Percentiles rank a stretch among this genome's conserved stretches.
These are phyloP conservation scores for Hygrophorus russula DNA, from an alignment of 768 basidiomycete genomes.

Conservation along the genomic window DNA sequence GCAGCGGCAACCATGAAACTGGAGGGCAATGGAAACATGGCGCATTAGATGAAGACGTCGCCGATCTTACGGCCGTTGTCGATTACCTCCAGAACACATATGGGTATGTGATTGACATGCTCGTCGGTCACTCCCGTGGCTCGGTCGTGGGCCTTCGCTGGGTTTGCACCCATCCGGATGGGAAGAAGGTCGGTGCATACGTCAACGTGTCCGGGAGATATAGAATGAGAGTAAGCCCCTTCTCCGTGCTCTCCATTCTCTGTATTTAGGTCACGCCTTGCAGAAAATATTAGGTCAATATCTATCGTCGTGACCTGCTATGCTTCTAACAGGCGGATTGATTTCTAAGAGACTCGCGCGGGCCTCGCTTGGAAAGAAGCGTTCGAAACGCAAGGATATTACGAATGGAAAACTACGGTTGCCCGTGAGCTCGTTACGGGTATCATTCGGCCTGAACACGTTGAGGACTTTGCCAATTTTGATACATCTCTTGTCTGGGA, in stretches of 20 bases:
- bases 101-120: slow-evolving; percentile 57
- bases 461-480: slow-evolving; percentile 52
- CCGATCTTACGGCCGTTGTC: slow-evolving; percentile 58
- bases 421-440: slow-evolving; percentile 48
- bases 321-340: too few species aligned
- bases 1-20: slow-evolving; percentile 70
- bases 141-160: slow-evolving; percentile 58
- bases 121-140: slow-evolving; percentile 75
- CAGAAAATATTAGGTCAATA: too few species aligned
- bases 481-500: slow-evolving; percentile 61
- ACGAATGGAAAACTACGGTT: slow-evolving; percentile 52
- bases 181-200: slow-evolving; percentile 42
- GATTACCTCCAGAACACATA: slow-evolving; percentile 43
- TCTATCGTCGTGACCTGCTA: too few species aligned
- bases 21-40: slow-evolving; percentile 55
- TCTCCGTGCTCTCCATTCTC: background rate
- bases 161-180: slow-evolving; percentile 54
- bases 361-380: slow-evolving; percentile 33
- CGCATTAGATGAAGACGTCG: slow-evolving; percentile 45
- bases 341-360: slow-evolving; percentile 17
- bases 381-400: slow-evolving; percentile 47
- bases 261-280: too few species aligned
- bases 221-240: slow-evolving; percentile 56
- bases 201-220: slow-evolving; percentile 74
- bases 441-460: slow-evolving; percentile 44